A percentile compares a stretch with the other conserved stretches of the same genome.
These are phyloP conservation scores for Dendrocalamus sinicus DNA, from an alignment of 176 grass and related monocot species.

Conservation along the genomic window DNA sequence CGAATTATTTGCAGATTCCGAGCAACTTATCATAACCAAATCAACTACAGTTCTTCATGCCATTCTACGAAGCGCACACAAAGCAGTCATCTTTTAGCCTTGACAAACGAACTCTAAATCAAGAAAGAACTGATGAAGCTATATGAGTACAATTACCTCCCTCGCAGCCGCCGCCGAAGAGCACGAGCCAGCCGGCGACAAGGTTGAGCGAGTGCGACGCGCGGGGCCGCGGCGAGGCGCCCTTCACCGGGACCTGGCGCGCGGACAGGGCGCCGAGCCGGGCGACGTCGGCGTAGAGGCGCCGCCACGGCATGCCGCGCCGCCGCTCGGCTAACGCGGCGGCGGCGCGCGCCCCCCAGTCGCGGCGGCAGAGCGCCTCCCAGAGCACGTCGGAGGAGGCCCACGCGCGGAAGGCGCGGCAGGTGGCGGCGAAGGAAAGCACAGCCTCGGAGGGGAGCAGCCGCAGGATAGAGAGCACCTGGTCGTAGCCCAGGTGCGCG, in stretches of 20 bases:
- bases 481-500: slow-evolving; percentile 66
- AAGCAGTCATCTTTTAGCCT: not conserved
- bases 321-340: slow-evolving; percentile 51
- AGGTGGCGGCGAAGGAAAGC: slow-evolving; percentile 79
- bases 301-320: slow-evolving; percentile 60
- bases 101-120: not conserved
- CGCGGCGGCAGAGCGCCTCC: slow-evolving; percentile 79
- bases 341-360: slow-evolving; percentile 59
- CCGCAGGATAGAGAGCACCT: slow-evolving; percentile 70
- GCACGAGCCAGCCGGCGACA: slow-evolving; percentile 77
- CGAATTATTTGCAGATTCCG: not conserved
- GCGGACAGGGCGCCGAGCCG: slow-evolving; percentile 55
- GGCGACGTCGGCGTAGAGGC: slow-evolving; percentile 68
- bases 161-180: slow-evolving; percentile 89
- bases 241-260: slow-evolving; percentile 53
- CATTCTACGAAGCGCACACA: not conserved
- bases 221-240: slow-evolving; percentile 60
- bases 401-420: slow-evolving; percentile 63
- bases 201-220: slow-evolving; percentile 96
- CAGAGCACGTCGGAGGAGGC: slow-evolving; percentile 77
- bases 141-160: slow-evolving; percentile 61
- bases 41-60: not conserved
- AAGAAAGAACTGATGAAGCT: not conserved
- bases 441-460: slow-evolving; percentile 75
- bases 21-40: not conserved